phyloP scores from a whole-genome alignment of 805 yeast genomes.

The Clavispora fructus region DNA sequence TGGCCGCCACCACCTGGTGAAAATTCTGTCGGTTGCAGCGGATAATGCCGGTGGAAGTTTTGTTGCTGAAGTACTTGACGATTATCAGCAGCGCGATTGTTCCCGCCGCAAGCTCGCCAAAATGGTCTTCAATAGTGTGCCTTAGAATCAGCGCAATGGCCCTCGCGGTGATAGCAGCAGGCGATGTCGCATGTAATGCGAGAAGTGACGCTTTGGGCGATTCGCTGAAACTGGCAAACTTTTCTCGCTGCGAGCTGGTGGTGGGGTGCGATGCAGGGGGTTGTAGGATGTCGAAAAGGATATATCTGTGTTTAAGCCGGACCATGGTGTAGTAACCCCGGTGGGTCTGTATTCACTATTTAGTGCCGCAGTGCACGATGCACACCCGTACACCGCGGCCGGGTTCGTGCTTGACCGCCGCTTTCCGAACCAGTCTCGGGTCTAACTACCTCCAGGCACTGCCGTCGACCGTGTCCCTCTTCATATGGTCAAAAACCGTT shows the following conservation, averaged over 20 bases:
- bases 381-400: conserved; percentile 1
- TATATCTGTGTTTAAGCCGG: conserved; percentile 77
- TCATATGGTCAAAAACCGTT: conserved; percentile 53
- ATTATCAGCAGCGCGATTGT: conserved; percentile 53
- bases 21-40: conserved; percentile 66
- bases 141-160: conserved; percentile 50
- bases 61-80: conserved; percentile 74
- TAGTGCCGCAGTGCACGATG: neutral
- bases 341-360: neutral
- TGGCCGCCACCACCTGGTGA: conserved; percentile 60
- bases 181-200: conserved; percentile 47
- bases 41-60: conserved; percentile 79
- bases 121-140: conserved; percentile 51
- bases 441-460: too few species aligned
- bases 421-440: too few species aligned
- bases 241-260: conserved; percentile 9
- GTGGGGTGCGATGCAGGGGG: conserved; percentile 38
- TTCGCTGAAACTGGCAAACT: conserved; percentile 17
- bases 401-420: too few species aligned
- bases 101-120: conserved; percentile 79
- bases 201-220: conserved; percentile 37
- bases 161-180: conserved; percentile 44
- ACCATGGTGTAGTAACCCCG: conserved; percentile 51
- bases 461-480: neutral
- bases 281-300: conserved; percentile 71